A percentile compares a stretch with the other conserved stretches of the same genome.
Conservation (phyloP, 2,329 filamentous ascomycete species). For the Pseudogymnoascus sp. region DNA sequence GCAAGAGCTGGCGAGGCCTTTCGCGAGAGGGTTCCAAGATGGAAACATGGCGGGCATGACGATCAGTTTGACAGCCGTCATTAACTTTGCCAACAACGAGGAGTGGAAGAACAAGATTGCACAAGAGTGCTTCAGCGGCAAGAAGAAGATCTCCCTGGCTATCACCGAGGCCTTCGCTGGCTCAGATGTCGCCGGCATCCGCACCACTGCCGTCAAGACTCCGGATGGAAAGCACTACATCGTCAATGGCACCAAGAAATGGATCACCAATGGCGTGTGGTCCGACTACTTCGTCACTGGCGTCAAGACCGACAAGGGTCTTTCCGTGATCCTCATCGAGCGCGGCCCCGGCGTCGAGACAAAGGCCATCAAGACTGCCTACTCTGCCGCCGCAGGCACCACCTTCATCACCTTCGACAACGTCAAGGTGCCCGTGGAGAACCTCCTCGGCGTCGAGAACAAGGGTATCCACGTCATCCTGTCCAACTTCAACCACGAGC, state of each 20-base stretch:
- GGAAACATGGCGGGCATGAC: slow-evolving; percentile 83
- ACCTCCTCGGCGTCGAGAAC: slow-evolving; percentile 73
- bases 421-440: slow-evolving; percentile 71
- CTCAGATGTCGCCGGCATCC: slow-evolving; percentile 68
- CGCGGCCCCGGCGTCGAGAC: slow-evolving; percentile 68
- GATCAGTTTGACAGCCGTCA: slow-evolving; percentile 69
- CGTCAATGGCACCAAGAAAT: slow-evolving; percentile 70
- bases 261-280: slow-evolving; percentile 77
- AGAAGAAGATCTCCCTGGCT: slow-evolving; percentile 82
- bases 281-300: slow-evolving; percentile 77
- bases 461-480: slow-evolving; percentile 74
- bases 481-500: slow-evolving; percentile 82
- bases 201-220: slow-evolving; percentile 70
- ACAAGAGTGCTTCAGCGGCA: slow-evolving; percentile 64
- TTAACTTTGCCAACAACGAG: slow-evolving; percentile 66
- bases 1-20: slow-evolving; percentile 64
- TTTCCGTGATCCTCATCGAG: slow-evolving; percentile 68
- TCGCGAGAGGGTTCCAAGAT: slow-evolving; percentile 74
- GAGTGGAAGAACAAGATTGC: slow-evolving; percentile 57
- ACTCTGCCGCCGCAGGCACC: slow-evolving; percentile 70
- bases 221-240: slow-evolving; percentile 65
- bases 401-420: slow-evolving; percentile 77
- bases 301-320: slow-evolving; percentile 69
- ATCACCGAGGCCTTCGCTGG: slow-evolving; percentile 86
- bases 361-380: slow-evolving; percentile 69